Conservation (phyloP, 1,284 basidiomycete genomes). For the Leccinum angustisporum region DNA sequence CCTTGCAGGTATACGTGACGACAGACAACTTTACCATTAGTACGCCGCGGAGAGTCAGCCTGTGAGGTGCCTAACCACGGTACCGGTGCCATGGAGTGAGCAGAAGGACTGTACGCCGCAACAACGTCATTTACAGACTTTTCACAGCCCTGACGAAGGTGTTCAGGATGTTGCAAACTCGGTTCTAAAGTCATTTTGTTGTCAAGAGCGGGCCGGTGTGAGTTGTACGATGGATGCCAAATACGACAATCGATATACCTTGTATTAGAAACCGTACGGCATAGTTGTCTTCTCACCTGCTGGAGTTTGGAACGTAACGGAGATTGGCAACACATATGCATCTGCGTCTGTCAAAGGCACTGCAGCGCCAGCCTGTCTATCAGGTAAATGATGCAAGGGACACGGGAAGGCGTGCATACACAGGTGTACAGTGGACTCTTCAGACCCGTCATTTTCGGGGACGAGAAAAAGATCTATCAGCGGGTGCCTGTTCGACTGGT, state of each 20-base stretch:
- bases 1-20: slow-evolving; percentile 13
- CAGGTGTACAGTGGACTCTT: slow-evolving; percentile 2
- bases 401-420: neutral
- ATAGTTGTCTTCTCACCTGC: slow-evolving; percentile 15
- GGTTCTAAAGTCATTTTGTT: slow-evolving; percentile 8
- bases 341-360: slow-evolving; percentile 5
- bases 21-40: slow-evolving; percentile 8
- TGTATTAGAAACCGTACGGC: slow-evolving; percentile 29
- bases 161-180: neutral
- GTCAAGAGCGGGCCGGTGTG: slow-evolving; percentile 18
- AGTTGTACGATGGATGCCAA: slow-evolving; percentile 23
- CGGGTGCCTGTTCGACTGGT: slow-evolving; percentile 21
- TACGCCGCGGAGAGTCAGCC: slow-evolving; percentile 18
- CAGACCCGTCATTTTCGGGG: slow-evolving; percentile 9
- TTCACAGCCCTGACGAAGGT: slow-evolving; percentile 24
- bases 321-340: slow-evolving; percentile 1
- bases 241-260: slow-evolving; percentile 28
- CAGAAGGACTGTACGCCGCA: neutral
- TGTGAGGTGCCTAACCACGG: slow-evolving; percentile 18
- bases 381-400: slow-evolving; percentile 4
- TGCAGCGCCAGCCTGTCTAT: slow-evolving; percentile 3
- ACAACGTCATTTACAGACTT: slow-evolving; percentile 20
- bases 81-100: slow-evolving; percentile 33
- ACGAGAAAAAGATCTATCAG: slow-evolving; percentile 5
- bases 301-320: slow-evolving; percentile 3